A percentile compares a stretch with the other conserved stretches of the same genome.
Conservation (phyloP, 1,284 basidiomycete genomes). For the Apiotrichum porosum region DNA sequence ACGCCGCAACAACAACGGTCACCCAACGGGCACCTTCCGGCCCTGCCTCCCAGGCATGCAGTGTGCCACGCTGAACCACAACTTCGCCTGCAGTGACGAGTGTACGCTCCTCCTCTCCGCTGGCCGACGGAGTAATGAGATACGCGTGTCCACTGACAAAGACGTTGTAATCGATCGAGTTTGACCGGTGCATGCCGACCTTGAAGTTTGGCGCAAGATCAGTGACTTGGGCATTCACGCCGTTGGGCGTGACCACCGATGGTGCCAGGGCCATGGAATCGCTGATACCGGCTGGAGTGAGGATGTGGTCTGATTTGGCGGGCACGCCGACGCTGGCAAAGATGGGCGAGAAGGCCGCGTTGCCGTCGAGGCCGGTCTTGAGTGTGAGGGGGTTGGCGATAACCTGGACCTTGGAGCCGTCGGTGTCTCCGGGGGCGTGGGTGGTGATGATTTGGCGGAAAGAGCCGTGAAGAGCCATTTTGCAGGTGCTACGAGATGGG, state of each 20-base stretch:
- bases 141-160: constrained; percentile 30
- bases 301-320: constrained; percentile 17
- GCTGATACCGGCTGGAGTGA: constrained; percentile 19
- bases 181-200: constrained; percentile 40
- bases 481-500: too few species aligned
- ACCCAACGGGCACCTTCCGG: constrained; percentile 40
- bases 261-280: constrained; percentile 16
- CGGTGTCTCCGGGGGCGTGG: constrained; percentile 21
- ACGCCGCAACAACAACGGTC: constrained; percentile 39
- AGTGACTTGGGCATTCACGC: constrained; percentile 42
- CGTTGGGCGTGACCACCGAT: constrained; percentile 30
- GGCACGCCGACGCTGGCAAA: constrained; percentile 33
- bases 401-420: constrained; percentile 24
- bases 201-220: constrained; percentile 33
- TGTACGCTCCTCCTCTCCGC: constrained; percentile 25
- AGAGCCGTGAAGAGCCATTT: constrained; percentile 4
- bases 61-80: constrained; percentile 44
- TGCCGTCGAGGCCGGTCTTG: constrained; percentile 20
- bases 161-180: constrained; percentile 44
- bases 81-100: constrained; percentile 38
- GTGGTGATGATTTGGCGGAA: constrained; percentile 39
- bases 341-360: constrained; percentile 29
- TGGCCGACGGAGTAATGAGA: constrained; percentile 31
- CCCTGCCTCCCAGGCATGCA: constrained; percentile 46
- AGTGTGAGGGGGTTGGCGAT: constrained; percentile 24